These are phyloP conservation scores for Pterocarpus macrocarpus DNA, from an alignment of 306 rosid genomes.

Conservation along the genomic window DNA sequence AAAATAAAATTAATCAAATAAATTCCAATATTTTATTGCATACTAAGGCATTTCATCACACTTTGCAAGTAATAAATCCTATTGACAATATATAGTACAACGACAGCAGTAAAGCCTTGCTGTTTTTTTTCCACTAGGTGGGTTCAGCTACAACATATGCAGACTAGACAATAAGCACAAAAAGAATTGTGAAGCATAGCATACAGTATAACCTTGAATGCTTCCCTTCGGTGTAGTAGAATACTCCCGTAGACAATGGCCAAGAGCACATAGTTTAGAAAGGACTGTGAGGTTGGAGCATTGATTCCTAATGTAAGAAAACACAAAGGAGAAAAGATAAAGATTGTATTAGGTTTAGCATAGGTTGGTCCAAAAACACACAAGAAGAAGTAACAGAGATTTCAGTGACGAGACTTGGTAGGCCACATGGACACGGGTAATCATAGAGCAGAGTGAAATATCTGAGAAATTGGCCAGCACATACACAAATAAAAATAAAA, in stretches of 20 bases:
- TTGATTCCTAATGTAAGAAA: constrained; percentile 66
- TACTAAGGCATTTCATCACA: neutral
- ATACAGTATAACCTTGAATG: constrained; percentile 75
- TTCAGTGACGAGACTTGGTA: no score
- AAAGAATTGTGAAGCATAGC: constrained; percentile 15
- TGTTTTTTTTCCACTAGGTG: no score
- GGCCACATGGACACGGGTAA: no score
- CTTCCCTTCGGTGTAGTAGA: constrained; percentile 64
- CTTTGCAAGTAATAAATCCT: constrained; percentile 21
- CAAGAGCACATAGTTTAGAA: constrained; percentile 84
- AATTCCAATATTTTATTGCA: neutral
- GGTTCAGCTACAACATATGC: no score
- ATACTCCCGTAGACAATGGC: constrained; percentile 74
- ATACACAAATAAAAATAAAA: neutral
- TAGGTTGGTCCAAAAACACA: neutral
- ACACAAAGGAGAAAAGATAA: neutral
- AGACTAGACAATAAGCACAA: neutral
- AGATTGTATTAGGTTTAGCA: neutral
- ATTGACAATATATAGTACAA: neutral
- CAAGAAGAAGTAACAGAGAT: no score
- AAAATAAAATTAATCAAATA: neutral
- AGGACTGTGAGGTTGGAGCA: constrained; percentile 92
- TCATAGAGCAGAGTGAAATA: no score
- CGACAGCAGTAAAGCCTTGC: no score
- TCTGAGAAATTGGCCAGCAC: neutral